Percentiles rank a stretch among this genome's conserved stretches.
These are phyloP conservation scores for Lentinula sp. DNA, from an alignment of 768 basidiomycete species.

Conservation along the genomic window DNA sequence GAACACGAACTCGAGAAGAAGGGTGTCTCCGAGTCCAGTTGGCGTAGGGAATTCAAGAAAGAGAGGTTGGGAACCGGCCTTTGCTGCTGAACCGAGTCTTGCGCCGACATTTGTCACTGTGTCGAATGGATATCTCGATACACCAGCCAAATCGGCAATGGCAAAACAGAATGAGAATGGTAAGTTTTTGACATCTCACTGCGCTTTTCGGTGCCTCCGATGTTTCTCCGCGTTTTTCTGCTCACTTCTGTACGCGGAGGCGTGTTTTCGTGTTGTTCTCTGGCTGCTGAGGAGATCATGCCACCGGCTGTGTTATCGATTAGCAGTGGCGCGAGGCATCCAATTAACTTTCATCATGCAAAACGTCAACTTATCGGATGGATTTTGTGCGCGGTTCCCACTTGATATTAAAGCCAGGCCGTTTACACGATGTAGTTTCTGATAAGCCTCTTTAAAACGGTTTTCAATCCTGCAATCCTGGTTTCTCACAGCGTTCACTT, in stretches of 20 bases:
- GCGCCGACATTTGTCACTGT: conserved; percentile 41
- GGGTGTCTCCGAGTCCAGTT: conserved; percentile 25
- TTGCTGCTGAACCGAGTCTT: conserved; percentile 48
- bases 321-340: neutral
- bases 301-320: conserved; percentile 1
- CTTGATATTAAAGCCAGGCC: neutral
- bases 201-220: neutral
- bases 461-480: neutral
- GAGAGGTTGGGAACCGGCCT: conserved; percentile 69
- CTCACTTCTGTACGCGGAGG: neutral
- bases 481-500: neutral
- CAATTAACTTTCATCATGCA: neutral
- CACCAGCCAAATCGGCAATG: conserved; percentile 49
- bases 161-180: conserved; percentile 31
- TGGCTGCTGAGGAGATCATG: neutral
- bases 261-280: conserved; percentile 19
- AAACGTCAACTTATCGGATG: neutral
- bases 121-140: conserved; percentile 62
- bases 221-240: neutral
- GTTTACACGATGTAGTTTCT: neutral
- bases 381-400: neutral
- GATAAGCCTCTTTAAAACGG: conserved; percentile 1
- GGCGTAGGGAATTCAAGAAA: conserved; percentile 36
- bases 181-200: neutral
- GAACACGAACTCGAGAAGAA: conserved; percentile 14